A percentile compares a stretch with the other conserved stretches of the same genome.
phyloP scores from a whole-genome alignment of 352 stramenopile species.

The Pythium monospermum region DNA sequence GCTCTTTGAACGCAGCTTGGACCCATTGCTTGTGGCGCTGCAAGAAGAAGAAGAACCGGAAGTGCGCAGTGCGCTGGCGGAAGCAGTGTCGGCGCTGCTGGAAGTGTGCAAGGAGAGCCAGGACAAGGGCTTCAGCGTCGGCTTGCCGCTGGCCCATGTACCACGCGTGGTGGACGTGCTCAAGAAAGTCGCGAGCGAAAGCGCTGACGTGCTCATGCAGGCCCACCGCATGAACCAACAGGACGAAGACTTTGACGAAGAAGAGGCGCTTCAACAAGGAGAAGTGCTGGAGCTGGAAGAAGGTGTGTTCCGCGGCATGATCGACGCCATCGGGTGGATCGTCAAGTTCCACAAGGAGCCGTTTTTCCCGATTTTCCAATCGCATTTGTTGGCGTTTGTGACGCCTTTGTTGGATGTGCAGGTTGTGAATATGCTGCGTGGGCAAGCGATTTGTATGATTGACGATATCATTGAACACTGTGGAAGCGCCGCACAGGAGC shows the following conservation, averaged over 20 bases:
- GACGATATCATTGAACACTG: slow-evolving; percentile 88
- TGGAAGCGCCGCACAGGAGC: slow-evolving; percentile 53
- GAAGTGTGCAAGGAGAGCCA: slow-evolving; percentile 79
- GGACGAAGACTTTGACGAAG: slow-evolving; percentile 79
- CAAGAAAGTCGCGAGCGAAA: slow-evolving; percentile 61
- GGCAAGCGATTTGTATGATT: slow-evolving; percentile 84
- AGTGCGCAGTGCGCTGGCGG: slow-evolving; percentile 65
- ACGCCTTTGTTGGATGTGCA: slow-evolving; percentile 58
- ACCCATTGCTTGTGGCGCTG: slow-evolving; percentile 66
- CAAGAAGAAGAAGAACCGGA: slow-evolving; percentile 78
- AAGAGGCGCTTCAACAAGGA: slow-evolving; percentile 62
- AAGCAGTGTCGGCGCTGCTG: slow-evolving; percentile 66
- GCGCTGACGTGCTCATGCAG: slow-evolving; percentile 50
- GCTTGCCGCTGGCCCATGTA: slow-evolving; percentile 63
- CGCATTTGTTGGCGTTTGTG: slow-evolving; percentile 61
- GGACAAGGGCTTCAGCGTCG: slow-evolving; percentile 68
- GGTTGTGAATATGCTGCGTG: slow-evolving; percentile 57
- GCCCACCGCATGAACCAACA: slow-evolving; percentile 62
- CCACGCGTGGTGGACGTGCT: slow-evolving; percentile 64
- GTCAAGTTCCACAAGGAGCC: slow-evolving; percentile 77
- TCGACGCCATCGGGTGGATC: slow-evolving; percentile 83
- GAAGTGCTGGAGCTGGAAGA: slow-evolving; percentile 74
- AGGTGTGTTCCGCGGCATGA: slow-evolving; percentile 71
- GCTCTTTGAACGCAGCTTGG: slow-evolving; percentile 74
- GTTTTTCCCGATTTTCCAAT: slow-evolving; percentile 75